Percentiles rank a stretch among this genome's conserved stretches.
Conservation (phyloP, 2,329 filamentous ascomycete genomes). For the Blastomyces parvus region DNA sequence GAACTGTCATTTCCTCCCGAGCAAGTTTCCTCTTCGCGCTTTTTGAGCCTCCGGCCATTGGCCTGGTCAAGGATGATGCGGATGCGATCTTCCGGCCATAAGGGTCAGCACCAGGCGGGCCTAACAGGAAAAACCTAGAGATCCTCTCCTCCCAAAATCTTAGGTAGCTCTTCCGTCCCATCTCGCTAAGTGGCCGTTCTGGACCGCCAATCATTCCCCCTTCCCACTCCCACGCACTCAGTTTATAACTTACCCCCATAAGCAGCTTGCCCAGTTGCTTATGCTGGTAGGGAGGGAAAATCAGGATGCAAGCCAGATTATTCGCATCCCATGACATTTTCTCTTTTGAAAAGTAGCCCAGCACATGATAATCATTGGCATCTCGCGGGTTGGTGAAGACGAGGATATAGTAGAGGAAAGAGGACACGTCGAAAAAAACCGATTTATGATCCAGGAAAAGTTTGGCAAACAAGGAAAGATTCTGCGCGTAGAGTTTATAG, state of each 20-base stretch:
- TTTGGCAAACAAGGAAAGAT: conserved; percentile 91
- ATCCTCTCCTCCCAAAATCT: conserved; percentile 82
- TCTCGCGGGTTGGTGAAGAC: conserved; percentile 55
- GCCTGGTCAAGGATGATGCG: background rate
- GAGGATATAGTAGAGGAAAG: conserved; percentile 90
- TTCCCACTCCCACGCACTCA: conserved; percentile 63
- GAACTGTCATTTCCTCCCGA: conserved; percentile 51
- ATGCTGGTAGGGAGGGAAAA: conserved; percentile 92
- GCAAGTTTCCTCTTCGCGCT: conserved; percentile 36
- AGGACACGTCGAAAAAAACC: conserved; percentile 91
- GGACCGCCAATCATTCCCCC: conserved; percentile 71
- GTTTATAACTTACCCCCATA: conserved; percentile 89
- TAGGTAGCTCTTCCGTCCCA: conserved; percentile 72
- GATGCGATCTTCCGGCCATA: conserved; percentile 17
- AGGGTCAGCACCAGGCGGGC: conserved; percentile 20
- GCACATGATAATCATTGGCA: conserved; percentile 47
- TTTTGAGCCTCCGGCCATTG: conserved; percentile 17
- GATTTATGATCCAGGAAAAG: conserved; percentile 97
- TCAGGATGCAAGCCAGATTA: conserved; percentile 89
- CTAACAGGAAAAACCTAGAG: conserved; percentile 52
- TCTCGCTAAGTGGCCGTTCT: conserved; percentile 82
- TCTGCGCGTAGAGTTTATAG: conserved; percentile 85
- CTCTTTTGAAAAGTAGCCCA: conserved; percentile 98
- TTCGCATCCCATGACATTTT: conserved; percentile 99
- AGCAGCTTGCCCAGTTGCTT: conserved; percentile 79